Conservation (phyloP, 345 rosid genomes). For the Schrenkiella parvula region DNA sequence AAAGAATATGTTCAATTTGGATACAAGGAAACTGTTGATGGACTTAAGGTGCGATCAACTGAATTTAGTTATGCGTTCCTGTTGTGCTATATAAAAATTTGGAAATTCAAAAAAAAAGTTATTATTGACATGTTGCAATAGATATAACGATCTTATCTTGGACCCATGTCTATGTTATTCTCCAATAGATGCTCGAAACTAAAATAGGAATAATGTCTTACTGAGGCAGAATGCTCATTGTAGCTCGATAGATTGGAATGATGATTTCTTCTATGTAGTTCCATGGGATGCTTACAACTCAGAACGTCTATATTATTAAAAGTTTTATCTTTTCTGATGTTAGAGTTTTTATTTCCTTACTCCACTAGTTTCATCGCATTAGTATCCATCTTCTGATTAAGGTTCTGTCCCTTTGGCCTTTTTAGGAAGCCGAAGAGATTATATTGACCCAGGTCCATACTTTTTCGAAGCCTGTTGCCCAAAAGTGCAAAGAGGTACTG, state of each 20-base stretch:
- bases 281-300: background rate
- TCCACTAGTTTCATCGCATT: background rate
- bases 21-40: slow-evolving; percentile 92
- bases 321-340: background rate
- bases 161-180: slow-evolving; percentile 5
- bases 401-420: slow-evolving; percentile 22
- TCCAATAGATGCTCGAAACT: background rate
- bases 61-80: slow-evolving; percentile 2
- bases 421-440: slow-evolving; percentile 85
- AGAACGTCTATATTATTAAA: background rate
- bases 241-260: slow-evolving; percentile 3
- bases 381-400: slow-evolving; percentile 16
- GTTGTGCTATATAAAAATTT: background rate
- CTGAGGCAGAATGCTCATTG: background rate
- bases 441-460: slow-evolving; percentile 51
- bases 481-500: slow-evolving; percentile 92
- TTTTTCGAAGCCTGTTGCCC: slow-evolving; percentile 58
- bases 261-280: slow-evolving; percentile 17
- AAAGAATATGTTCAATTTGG: slow-evolving; percentile 76
- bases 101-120: background rate
- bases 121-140: slow-evolving; percentile 3
- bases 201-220: background rate
- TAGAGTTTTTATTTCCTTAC: background rate
- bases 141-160: background rate
- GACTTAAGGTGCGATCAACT: slow-evolving; percentile 71